Conservation (phyloP, 164 flowering plant species). For the Kingdonia uniflora region DNA sequence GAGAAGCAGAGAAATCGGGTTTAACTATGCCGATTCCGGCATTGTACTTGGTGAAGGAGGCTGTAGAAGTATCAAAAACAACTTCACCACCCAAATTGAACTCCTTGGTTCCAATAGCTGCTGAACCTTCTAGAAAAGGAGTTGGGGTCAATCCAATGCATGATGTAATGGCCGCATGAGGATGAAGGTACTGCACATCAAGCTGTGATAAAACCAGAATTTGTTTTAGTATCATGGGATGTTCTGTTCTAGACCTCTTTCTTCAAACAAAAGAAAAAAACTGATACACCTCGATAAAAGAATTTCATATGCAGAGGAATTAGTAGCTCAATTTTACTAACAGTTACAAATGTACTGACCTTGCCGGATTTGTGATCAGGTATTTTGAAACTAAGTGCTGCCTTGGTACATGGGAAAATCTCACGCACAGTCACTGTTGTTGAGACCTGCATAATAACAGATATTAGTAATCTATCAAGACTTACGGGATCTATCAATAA, state of each 20-base stretch:
- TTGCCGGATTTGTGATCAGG: constrained; percentile 81
- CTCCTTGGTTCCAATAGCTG: too few species aligned
- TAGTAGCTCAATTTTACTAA: too few species aligned
- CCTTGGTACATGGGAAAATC: constrained; percentile 32
- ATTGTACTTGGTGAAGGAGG: constrained; percentile 51
- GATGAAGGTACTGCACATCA: constrained; percentile 57
- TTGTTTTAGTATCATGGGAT: too few species aligned
- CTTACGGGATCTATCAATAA: too few species aligned
- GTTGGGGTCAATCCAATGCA: constrained; percentile 65
- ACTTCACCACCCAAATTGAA: too few species aligned
- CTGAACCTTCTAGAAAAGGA: constrained; percentile 51
- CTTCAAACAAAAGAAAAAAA: too few species aligned
- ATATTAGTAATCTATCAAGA: neutral
- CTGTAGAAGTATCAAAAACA: constrained; percentile 60
- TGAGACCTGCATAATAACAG: constrained; percentile 33
- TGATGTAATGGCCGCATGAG: constrained; percentile 45
- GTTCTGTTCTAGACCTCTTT: too few species aligned
- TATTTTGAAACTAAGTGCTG: constrained; percentile 46
- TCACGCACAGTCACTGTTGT: constrained; percentile 54
- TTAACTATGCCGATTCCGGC: too few species aligned
- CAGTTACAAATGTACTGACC: constrained; percentile 27
- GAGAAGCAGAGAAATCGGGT: constrained; percentile 58
- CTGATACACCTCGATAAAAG: too few species aligned
- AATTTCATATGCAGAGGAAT: too few species aligned
- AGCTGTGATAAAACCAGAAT: constrained; percentile 28